Conservation (phyloP, 176 grass and related monocot species). For the Avena sativa region DNA sequence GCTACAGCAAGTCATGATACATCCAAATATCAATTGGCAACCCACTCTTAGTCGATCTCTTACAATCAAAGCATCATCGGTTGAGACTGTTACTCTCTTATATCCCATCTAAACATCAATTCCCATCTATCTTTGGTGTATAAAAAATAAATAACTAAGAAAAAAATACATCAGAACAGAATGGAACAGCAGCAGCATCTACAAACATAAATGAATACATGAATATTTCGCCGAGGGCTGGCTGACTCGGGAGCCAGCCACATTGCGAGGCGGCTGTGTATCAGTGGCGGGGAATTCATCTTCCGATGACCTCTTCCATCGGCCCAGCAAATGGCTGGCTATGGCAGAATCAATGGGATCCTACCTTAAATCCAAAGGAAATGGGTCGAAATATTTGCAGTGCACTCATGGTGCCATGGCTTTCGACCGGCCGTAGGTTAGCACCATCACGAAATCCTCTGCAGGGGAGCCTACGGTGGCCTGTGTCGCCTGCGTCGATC, state of each 20-base stretch:
- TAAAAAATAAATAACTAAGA: slow-evolving; percentile 52
- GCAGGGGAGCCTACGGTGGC: slow-evolving; percentile 61
- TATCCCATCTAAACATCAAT: slow-evolving; percentile 55
- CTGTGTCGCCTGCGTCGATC: slow-evolving; percentile 46
- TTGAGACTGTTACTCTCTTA: slow-evolving; percentile 39
- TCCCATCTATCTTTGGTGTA: slow-evolving; percentile 46
- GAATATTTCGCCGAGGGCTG: slow-evolving; percentile 53
- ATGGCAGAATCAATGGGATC: slow-evolving; percentile 15
- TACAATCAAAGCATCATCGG: slow-evolving; percentile 49
- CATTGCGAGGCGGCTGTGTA: slow-evolving; percentile 29
- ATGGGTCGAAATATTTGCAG: slow-evolving; percentile 21
- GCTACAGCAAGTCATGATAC: slow-evolving; percentile 40
- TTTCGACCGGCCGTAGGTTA: slow-evolving; percentile 65
- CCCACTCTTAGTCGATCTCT: slow-evolving; percentile 25
- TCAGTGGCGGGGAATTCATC: slow-evolving; percentile 27
- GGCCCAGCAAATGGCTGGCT: slow-evolving; percentile 39
- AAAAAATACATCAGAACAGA: slow-evolving; percentile 47
- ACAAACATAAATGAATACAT: slow-evolving; percentile 49
- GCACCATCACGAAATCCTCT: slow-evolving; percentile 69
- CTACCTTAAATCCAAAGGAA: slow-evolving; percentile 2
- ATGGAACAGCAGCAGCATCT: slow-evolving; percentile 44
- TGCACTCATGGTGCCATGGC: slow-evolving; percentile 36
- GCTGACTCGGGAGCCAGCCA: slow-evolving; percentile 45
- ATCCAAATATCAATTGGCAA: slow-evolving; percentile 25
- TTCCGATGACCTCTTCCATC: slow-evolving; percentile 20